Evolutionary conservation across 1,139 yeast species (phyloP).

Genomic region (Nakaseomyces delphensis): DNA sequence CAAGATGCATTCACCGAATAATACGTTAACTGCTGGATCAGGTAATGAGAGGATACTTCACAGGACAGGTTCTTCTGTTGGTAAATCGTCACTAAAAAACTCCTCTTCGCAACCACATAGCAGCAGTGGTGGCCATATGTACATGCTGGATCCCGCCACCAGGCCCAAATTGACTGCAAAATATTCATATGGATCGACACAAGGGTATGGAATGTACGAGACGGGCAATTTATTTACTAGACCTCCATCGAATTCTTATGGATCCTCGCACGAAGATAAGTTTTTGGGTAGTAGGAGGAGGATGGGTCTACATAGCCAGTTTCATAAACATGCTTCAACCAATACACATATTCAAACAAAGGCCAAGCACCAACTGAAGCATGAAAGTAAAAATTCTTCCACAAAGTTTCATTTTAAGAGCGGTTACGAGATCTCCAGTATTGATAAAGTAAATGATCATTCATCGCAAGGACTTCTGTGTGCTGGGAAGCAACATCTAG

Average conservation of each 20-base stretch:
- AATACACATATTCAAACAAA: background rate
- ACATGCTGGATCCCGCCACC: background rate
- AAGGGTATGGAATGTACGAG: background rate
- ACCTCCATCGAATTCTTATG: constrained; percentile 1
- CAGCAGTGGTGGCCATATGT: constrained; percentile 1
- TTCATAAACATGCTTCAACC: background rate
- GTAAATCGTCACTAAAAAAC: background rate
- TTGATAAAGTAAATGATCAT: constrained; percentile 28
- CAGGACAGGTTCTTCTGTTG: constrained; percentile 4
- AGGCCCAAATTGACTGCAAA: constrained; percentile 3
- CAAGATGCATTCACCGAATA: background rate
- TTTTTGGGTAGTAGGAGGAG: background rate
- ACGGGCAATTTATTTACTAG: background rate
- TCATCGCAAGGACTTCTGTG: constrained; percentile 20
- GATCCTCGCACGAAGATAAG: constrained; percentile 1
- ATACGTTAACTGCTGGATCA: constrained; percentile 1
- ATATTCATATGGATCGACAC: constrained; percentile 2
- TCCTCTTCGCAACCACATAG: background rate
- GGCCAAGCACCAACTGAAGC: background rate
- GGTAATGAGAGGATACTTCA: background rate
- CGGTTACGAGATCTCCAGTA: constrained; percentile 27
- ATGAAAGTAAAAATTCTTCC: constrained; percentile 2
- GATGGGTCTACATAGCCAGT: background rate
- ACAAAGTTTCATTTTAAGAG: constrained; percentile 9
- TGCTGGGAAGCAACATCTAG: constrained; percentile 31